These are phyloP conservation scores for Pseudonitzschia multistriata DNA, from an alignment of 108 stramenopile genomes.

Conservation along the genomic window DNA sequence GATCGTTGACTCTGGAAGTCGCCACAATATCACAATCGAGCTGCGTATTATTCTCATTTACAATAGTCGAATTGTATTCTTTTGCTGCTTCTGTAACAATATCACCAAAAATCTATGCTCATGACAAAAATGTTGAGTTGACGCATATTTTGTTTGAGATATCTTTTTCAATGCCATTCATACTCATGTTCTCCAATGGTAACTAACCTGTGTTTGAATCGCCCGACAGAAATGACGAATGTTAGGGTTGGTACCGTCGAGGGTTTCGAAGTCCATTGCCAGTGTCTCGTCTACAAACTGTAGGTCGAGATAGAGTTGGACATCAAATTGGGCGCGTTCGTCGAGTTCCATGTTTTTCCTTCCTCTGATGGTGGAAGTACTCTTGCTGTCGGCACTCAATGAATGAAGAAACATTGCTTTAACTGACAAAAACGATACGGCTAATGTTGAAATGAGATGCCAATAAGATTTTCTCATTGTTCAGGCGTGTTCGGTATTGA, in stretches of 20 bases:
- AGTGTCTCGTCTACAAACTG: conserved; percentile 21
- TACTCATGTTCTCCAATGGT: neutral
- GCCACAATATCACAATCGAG: conserved; percentile 9
- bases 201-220: conserved; percentile 27
- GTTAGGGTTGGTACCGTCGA: neutral
- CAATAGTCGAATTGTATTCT: conserved; percentile 14
- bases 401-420: no score
- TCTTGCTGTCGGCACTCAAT: no score
- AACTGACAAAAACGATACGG: neutral
- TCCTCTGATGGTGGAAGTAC: no score
- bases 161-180: no score
- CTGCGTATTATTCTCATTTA: neutral
- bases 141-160: neutral
- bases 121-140: neutral
- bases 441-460: neutral
- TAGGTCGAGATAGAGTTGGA: conserved; percentile 24
- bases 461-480: neutral
- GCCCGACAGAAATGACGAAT: conserved; percentile 12
- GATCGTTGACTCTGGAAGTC: conserved; percentile 22
- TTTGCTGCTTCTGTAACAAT: conserved; percentile 18
- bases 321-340: neutral
- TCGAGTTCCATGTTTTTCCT: neutral
- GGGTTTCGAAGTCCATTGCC: conserved; percentile 10
- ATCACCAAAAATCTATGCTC: conserved; percentile 11
- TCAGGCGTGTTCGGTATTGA: no score